Evolutionary conservation across 2,329 filamentous ascomycete genomes (phyloP).

Genomic region (Trichoderma semiorbis): DNA sequence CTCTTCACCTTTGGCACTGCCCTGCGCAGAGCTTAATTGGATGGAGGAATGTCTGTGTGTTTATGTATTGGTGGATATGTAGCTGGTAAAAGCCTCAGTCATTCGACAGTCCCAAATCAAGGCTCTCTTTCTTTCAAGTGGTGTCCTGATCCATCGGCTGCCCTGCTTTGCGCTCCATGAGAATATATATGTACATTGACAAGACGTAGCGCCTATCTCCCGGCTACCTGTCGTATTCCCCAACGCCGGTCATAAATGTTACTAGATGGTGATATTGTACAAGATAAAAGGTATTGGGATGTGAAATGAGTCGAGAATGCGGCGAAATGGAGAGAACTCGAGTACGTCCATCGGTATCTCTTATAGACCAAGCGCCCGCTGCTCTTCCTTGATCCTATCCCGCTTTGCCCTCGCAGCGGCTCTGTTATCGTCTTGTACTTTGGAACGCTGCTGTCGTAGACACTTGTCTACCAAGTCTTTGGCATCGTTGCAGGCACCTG

Average conservation of each 20-base stretch:
- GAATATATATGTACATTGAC: background rate
- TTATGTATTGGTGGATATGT: background rate
- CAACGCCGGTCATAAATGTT: slow-evolving; percentile 21
- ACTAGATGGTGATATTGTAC: slow-evolving; percentile 18
- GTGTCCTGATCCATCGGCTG: background rate
- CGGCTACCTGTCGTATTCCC: background rate
- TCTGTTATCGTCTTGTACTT: slow-evolving; percentile 73
- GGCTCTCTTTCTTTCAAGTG: background rate
- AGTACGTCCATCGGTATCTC: background rate
- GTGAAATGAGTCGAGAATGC: background rate
- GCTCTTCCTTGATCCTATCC: slow-evolving; percentile 65
- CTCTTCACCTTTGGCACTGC: slow-evolving; percentile 75
- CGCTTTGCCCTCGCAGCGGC: slow-evolving; percentile 65
- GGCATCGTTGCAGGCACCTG: slow-evolving; percentile 84
- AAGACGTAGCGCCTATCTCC: background rate
- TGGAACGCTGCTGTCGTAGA: slow-evolving; percentile 73
- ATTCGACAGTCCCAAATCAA: background rate
- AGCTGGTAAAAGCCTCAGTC: background rate
- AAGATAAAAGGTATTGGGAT: background rate
- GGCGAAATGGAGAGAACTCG: background rate
- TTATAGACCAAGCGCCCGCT: slow-evolving; percentile 53
- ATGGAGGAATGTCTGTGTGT: background rate
- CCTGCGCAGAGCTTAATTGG: slow-evolving; percentile 39
- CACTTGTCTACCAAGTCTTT: slow-evolving; percentile 85
- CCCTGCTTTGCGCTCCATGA: background rate